Conservation (phyloP, 495 filamentous ascomycete species). For the Talaromyces borbonicus region DNA sequence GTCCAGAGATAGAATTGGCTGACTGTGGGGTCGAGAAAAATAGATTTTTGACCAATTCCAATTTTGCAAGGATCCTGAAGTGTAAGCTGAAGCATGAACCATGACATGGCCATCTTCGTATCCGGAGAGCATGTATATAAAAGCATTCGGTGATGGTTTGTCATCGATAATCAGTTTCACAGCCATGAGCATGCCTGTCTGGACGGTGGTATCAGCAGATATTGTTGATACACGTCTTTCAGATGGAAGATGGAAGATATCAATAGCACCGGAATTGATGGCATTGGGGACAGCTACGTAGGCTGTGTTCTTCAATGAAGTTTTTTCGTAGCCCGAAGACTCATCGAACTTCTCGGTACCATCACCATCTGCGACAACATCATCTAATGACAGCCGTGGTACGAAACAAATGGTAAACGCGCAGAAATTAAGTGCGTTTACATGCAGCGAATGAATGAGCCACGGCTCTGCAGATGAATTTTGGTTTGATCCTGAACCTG, state of each 20-base stretch:
- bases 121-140: conserved; percentile 53
- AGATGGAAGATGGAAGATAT: conserved; percentile 77
- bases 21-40: conserved; percentile 55
- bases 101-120: conserved; percentile 79
- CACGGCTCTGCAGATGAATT: conserved; percentile 52
- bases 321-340: no score
- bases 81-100: conserved; percentile 37
- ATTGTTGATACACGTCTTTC: conserved; percentile 60
- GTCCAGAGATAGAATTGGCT: conserved; percentile 78
- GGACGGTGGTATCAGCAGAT: conserved; percentile 39
- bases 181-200: conserved; percentile 89
- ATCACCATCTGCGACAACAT: conserved; percentile 6
- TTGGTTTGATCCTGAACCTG: conserved; percentile 13
- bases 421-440: conserved; percentile 96
- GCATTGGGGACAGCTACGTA: conserved; percentile 71
- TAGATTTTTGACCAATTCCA: conserved; percentile 59
- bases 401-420: conserved; percentile 59
- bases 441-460: conserved; percentile 71
- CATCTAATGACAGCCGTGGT: conserved; percentile 3
- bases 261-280: conserved; percentile 66
- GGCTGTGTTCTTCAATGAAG: conserved; percentile 17
- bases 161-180: conserved; percentile 45
- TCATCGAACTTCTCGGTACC: neutral
- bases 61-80: neutral
- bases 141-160: conserved; percentile 9